Percentiles rank a stretch among this genome's conserved stretches.
Evolutionary conservation across 768 basidiomycete genomes (phyloP).

Genomic region (Mycena haematopus): DNA sequence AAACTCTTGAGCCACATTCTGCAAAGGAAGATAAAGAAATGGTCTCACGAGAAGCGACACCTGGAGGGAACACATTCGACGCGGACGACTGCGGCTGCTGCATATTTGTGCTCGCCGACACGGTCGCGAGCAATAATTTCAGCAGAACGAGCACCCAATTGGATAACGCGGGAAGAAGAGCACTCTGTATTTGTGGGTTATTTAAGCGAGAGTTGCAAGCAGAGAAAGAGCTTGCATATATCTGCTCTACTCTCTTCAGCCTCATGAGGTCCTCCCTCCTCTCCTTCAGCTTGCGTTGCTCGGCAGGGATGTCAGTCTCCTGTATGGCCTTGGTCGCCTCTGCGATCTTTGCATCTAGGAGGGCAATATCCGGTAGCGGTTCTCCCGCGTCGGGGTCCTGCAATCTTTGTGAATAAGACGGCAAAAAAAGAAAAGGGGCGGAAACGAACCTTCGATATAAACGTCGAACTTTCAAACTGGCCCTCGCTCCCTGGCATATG

Average conservation of each 20-base stretch:
- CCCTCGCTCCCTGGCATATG: constrained; percentile 74
- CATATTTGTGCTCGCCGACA: constrained; percentile 76
- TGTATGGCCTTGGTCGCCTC: constrained; percentile 62
- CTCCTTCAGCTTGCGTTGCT: constrained; percentile 69
- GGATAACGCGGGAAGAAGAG: constrained; percentile 82
- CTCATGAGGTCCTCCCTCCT: constrained; percentile 84
- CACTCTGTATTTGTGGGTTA: constrained; percentile 56
- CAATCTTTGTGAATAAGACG: neutral
- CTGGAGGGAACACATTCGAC: constrained; percentile 75
- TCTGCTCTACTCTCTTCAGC: constrained; percentile 87
- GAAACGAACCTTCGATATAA: constrained; percentile 44
- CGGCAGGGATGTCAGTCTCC: constrained; percentile 54
- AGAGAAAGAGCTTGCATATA: constrained; percentile 73
- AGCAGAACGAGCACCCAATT: constrained; percentile 93
- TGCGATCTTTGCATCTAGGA: constrained; percentile 76
- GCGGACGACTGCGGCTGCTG: constrained; percentile 67
- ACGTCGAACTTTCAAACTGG: constrained; percentile 58
- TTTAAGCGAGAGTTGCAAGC: neutral
- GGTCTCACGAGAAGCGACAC: constrained; percentile 66
- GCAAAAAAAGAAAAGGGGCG: constrained; percentile 5
- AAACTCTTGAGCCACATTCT: constrained; percentile 8
- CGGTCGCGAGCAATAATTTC: constrained; percentile 91
- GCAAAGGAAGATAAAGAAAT: neutral
- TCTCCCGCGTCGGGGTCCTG: constrained; percentile 69
- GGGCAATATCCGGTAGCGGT: constrained; percentile 72